Evolutionary conservation across 2,329 filamentous ascomycete species (phyloP).

Genomic region (Arthrobotrys musiformis): DNA sequence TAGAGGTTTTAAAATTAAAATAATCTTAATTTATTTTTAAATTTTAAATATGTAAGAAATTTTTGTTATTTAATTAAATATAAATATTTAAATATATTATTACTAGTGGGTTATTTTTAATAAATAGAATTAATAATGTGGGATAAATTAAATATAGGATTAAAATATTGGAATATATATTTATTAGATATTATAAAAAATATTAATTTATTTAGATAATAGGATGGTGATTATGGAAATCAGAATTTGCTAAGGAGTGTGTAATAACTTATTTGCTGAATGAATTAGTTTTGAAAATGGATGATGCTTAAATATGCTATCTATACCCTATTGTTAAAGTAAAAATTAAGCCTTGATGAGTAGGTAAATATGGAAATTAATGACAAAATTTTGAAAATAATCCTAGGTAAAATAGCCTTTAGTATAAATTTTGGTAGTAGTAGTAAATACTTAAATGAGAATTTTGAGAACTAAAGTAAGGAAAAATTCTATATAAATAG

Average conservation of each 20-base stretch:
- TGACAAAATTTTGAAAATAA: constrained; percentile 65
- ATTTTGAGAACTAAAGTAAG: constrained; percentile 64
- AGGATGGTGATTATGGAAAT: constrained; percentile 64
- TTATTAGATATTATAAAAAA: constrained; percentile 64
- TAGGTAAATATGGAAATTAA: constrained; percentile 61
- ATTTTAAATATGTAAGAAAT: constrained; percentile 64
- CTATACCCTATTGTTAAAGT: constrained; percentile 63
- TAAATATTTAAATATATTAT: constrained; percentile 63
- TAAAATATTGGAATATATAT: constrained; percentile 64
- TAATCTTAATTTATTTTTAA: constrained; percentile 64
- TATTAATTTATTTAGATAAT: constrained; percentile 65
- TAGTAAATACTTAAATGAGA: constrained; percentile 66
- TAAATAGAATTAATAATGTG: constrained; percentile 64
- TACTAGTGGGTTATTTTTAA: constrained; percentile 64
- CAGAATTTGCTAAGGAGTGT: constrained; percentile 64
- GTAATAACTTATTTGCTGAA: constrained; percentile 65
- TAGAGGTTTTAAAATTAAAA: constrained; percentile 64
- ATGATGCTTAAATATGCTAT: constrained; percentile 64
- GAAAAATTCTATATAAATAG: constrained; percentile 65
- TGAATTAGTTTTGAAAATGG: constrained; percentile 65
- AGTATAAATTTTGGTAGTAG: constrained; percentile 65
- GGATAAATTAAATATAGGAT: constrained; percentile 63
- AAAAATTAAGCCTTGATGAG: constrained; percentile 63
- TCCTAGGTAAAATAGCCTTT: constrained; percentile 63
- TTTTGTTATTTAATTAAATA: constrained; percentile 63